Evolutionary conservation across 148 eudicot genomes (phyloP), one percentile per base, ranked within the genome.

Genomic region (Rhododendron kiyosumense): DNA sequence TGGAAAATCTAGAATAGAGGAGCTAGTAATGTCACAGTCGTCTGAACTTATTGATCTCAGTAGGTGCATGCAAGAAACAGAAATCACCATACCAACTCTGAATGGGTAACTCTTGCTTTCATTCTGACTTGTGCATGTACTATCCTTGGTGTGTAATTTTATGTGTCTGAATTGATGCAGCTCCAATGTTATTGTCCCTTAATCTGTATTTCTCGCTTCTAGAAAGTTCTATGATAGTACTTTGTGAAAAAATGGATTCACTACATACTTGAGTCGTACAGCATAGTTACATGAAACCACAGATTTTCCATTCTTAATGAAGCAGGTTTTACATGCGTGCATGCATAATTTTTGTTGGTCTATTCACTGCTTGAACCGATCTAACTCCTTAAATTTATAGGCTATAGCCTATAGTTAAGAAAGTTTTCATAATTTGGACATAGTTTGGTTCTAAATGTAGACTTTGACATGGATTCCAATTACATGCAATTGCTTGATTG

Each of bases 41-140:
- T 85, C 89, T 14, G 91, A 82, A 81, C 85, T 91, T 88, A 86
- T 97, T 88, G 97, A 97, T 91, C 92, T 95, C 86, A 97, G 93
- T 84, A 87, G 90, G 90, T 90, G 92, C 88, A 83, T 97, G 90
- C 89, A 93, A 88, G 92, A 93, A 81, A 90, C 90, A 79, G 88
- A 87, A 81, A 93, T 95, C 86, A 97, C 99, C 38, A 88, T 97
- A 84, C 99, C 99, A 78, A 94, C 98, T 45, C 90, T 97, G 65
- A 97, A 97, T 78, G 99, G 99, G 99, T 96, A 94, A 87, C 65
- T 88, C 48, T 45, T 82, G 34, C 59, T 36, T 85, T 69, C 24
- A 34, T 38, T 30, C 59, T 61, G 73, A 22, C 12, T 10, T 59
- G 30, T 12, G 3, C 74, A 32, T 81, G 15, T n/a, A 22, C 34